Evolutionary conservation across 2,329 filamentous ascomycete species (phyloP).

Genomic region (Aspergillus arachidicola): DNA sequence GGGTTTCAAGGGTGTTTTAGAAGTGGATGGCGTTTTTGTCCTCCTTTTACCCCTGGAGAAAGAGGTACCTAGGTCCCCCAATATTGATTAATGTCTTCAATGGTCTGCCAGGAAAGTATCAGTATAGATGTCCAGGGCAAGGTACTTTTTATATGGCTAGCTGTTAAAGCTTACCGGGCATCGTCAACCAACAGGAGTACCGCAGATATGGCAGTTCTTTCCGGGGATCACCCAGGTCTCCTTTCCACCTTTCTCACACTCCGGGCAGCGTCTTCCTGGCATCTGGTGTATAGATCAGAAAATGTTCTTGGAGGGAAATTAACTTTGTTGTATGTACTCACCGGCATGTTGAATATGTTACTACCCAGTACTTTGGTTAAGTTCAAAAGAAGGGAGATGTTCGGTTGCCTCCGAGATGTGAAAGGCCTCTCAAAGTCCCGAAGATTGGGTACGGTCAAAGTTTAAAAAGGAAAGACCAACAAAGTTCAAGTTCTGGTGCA

Average conservation of each 20-base stretch:
- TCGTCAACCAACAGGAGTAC: slow-evolving; percentile 35
- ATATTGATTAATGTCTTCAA: neutral
- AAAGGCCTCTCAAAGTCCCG: neutral
- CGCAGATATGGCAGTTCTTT: slow-evolving; percentile 48
- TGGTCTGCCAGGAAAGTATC: neutral
- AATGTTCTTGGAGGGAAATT: neutral
- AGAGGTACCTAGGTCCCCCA: neutral
- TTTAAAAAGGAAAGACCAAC: slow-evolving; percentile 7
- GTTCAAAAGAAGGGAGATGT: neutral
- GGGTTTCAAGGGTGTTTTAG: neutral
- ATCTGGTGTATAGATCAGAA: slow-evolving; percentile 33
- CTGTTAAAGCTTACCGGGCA: neutral
- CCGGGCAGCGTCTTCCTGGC: slow-evolving; percentile 48
- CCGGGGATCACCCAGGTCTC: slow-evolving; percentile 51
- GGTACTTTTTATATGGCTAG: neutral
- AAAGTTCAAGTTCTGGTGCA: slow-evolving; percentile 10
- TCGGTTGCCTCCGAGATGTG: neutral
- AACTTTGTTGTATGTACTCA: slow-evolving; percentile 2
- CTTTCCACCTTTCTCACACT: slow-evolving; percentile 36
- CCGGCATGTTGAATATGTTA: slow-evolving; percentile 12
- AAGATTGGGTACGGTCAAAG: slow-evolving; percentile 9
- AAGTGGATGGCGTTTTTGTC: neutral
- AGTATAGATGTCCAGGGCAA: neutral
- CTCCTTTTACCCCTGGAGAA: neutral
- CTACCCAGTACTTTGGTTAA: neutral